Evolutionary conservation across 2,329 filamentous ascomycete genomes (phyloP).

Genomic region (Chaetomium sp.): DNA sequence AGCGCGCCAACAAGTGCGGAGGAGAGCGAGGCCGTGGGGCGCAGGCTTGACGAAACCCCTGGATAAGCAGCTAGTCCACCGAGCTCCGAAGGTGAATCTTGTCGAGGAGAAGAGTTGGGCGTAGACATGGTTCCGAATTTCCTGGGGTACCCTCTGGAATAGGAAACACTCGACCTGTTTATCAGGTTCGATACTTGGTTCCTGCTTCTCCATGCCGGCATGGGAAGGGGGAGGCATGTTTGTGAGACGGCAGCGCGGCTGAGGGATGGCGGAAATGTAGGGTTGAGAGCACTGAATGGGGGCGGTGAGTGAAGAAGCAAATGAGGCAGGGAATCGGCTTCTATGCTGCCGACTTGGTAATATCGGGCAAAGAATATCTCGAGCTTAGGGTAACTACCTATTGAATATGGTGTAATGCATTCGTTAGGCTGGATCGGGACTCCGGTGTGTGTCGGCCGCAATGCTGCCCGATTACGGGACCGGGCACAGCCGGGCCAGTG

Average conservation of each 20-base stretch:
- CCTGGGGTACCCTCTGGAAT: conserved; percentile 12
- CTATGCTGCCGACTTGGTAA: too few species aligned
- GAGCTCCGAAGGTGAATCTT: not conserved
- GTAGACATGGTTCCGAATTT: conserved; percentile 13
- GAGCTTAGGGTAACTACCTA: too few species aligned
- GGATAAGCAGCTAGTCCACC: not conserved
- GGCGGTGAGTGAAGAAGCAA: too few species aligned
- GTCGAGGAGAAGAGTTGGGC: conserved; percentile 14
- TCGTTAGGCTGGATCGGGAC: not conserved
- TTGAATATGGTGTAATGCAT: too few species aligned
- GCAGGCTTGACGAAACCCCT: not conserved
- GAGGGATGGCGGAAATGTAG: too few species aligned
- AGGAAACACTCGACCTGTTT: conserved; percentile 10
- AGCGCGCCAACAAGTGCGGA: conserved; percentile 7
- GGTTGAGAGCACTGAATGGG: too few species aligned
- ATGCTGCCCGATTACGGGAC: conserved; percentile 1
- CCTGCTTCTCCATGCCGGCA: not conserved
- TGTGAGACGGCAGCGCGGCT: too few species aligned
- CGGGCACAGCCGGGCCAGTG: not conserved
- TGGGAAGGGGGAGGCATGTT: not conserved
- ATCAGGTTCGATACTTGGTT: not conserved
- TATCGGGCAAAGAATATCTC: too few species aligned
- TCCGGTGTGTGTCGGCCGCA: not conserved
- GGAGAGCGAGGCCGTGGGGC: conserved; percentile 12
- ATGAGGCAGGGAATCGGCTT: too few species aligned